Percentiles rank a stretch among this genome's conserved stretches.
These are phyloP conservation scores for Suillus discolor DNA, from an alignment of 768 basidiomycete species.

Conservation along the genomic window DNA sequence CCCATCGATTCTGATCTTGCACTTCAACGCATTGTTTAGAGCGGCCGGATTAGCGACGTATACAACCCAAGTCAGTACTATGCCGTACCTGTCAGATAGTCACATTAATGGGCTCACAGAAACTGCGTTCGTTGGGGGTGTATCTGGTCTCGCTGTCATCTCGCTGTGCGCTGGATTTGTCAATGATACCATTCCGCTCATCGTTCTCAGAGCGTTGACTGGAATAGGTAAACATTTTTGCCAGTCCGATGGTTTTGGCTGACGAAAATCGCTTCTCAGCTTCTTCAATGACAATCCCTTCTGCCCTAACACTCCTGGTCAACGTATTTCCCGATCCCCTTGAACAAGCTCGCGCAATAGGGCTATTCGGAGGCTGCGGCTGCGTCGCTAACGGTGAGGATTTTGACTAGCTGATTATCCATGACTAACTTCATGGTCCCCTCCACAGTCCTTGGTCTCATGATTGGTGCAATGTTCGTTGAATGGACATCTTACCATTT, in stretches of 20 bases:
- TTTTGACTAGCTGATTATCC: background rate
- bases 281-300: slow-evolving; percentile 53
- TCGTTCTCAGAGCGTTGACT: slow-evolving; percentile 53
- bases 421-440: background rate
- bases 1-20: background rate
- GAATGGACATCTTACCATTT: slow-evolving; percentile 45
- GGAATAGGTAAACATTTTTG: slow-evolving; percentile 41
- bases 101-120: slow-evolving; percentile 25
- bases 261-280: slow-evolving; percentile 28
- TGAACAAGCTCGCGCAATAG: slow-evolving; percentile 51
- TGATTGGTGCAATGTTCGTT: slow-evolving; percentile 48
- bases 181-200: slow-evolving; percentile 45
- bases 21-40: slow-evolving; percentile 24
- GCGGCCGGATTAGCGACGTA: slow-evolving; percentile 41
- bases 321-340: slow-evolving; percentile 49
- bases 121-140: slow-evolving; percentile 44
- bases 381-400: slow-evolving; percentile 45
- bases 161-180: slow-evolving; percentile 51
- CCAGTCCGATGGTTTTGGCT: background rate
- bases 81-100: background rate
- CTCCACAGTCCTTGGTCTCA: slow-evolving; percentile 40
- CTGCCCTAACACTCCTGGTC: slow-evolving; percentile 51
- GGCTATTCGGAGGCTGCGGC: slow-evolving; percentile 47
- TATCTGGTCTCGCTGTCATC: slow-evolving; percentile 42
- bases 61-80: slow-evolving; percentile 41